Base-by-base conservation (phyloP, 768 basidiomycete genomes). In the Pleurotus ostreatus region DNA sequence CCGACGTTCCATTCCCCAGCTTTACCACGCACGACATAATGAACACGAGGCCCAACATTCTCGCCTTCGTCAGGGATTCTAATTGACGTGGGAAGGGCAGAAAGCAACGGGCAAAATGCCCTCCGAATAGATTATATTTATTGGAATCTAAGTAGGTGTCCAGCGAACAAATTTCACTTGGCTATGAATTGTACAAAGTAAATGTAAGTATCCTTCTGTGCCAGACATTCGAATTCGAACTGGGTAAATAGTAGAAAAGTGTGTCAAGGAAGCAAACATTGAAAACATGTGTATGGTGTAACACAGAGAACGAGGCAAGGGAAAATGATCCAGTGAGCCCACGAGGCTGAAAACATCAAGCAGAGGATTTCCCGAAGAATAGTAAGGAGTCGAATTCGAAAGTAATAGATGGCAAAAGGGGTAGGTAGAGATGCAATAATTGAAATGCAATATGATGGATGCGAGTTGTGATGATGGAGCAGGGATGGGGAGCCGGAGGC, bases 361-460 rank as follows among this genome's bases (percentile, higher is more conserved):
- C 43, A 49, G 53, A 34, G 43, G 39, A 59, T 38, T 18, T 34
- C 30, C 30, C 9, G 2, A 34, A 38, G 38, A 39, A 34, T 44
- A 39, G 37, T 41, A 16, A 16, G 37, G 25, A 37, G 43, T 44
- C 34, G 46, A 43, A 56, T 13, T 30, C 56, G 55, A 45, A 22
- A 47, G 49, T 45, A 52, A 55, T 38, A 40, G 20, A 49, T 49
- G 52, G 51, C 46, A 55, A 43, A 45, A 23, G 8, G n/a, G 38
- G 25, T 38, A 49, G 44, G 13, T 38, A 20, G 12, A 3, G 55
- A 46, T 41, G 18, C 47, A 45, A 55, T 13, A 45, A 5, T 44
- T 55, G 15, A 46, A 18, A 26, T 13, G 54, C 11, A 25, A 41
- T 16, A 39, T 48, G 22, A 26, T 13, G 37, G 26, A 20, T 54